Conservation (phyloP, 2,329 filamentous ascomycete genomes). For the Dothiorella sarmentorum region DNA sequence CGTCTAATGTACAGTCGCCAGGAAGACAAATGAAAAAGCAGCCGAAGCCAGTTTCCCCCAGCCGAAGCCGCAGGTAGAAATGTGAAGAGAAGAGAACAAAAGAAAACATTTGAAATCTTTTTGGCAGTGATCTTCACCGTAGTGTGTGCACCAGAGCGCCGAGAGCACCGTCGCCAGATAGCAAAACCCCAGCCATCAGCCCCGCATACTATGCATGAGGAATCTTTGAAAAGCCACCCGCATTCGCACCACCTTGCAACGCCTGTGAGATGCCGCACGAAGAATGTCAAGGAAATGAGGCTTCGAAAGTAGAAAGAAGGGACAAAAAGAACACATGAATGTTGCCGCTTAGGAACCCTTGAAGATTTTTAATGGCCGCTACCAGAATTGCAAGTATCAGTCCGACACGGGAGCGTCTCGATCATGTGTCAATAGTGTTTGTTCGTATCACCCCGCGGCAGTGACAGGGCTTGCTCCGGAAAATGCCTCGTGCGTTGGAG, state of each 20-base stretch:
- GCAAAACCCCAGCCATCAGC: constrained; percentile 10
- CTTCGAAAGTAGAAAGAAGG: background rate
- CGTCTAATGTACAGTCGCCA: background rate
- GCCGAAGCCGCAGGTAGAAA: no score
- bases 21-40: background rate
- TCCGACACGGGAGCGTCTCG: background rate
- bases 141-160: constrained; percentile 13
- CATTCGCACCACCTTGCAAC: constrained; percentile 9
- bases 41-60: background rate
- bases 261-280: constrained; percentile 12
- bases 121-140: background rate
- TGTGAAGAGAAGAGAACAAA: background rate
- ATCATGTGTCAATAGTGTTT: background rate
- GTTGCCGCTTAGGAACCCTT: background rate
- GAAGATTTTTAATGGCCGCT: no score
- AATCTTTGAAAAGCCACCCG: constrained; percentile 6
- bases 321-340: background rate
- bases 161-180: constrained; percentile 12
- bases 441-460: no score
- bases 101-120: constrained; percentile 1
- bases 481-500: no score
- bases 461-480: no score
- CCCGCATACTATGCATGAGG: constrained; percentile 9
- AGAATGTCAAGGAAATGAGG: background rate
- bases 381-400: background rate